Evolutionary conservation across 2,329 filamentous ascomycete genomes (phyloP).

Genomic region (Aspergillus fumigatiaffinis): DNA sequence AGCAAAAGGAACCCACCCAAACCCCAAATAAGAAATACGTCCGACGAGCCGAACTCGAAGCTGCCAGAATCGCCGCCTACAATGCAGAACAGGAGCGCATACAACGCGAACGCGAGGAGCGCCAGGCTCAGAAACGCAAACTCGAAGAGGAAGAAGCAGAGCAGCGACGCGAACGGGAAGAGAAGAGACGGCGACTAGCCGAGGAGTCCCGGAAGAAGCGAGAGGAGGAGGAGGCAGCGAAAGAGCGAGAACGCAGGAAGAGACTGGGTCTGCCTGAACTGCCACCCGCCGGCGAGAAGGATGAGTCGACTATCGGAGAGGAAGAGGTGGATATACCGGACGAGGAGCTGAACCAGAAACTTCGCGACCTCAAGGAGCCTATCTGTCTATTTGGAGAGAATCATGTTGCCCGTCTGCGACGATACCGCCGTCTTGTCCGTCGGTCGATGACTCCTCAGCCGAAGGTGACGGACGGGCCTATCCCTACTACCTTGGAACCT

Average conservation of each 20-base stretch:
- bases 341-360: slow-evolving; percentile 62
- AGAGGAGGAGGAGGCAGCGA: slow-evolving; percentile 69
- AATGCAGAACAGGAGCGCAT: slow-evolving; percentile 72
- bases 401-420: slow-evolving; percentile 63
- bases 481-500: slow-evolving; percentile 76
- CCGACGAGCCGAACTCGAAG: slow-evolving; percentile 81
- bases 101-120: slow-evolving; percentile 67
- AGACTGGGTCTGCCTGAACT: slow-evolving; percentile 77
- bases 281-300: slow-evolving; percentile 34
- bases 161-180: slow-evolving; percentile 66
- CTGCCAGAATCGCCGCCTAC: slow-evolving; percentile 75
- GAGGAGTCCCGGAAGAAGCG: slow-evolving; percentile 69
- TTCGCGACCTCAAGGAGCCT: slow-evolving; percentile 72
- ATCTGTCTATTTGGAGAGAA: slow-evolving; percentile 75
- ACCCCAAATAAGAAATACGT: slow-evolving; percentile 66
- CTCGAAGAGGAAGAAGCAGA: slow-evolving; percentile 78
- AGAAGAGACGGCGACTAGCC: slow-evolving; percentile 75
- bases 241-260: slow-evolving; percentile 69
- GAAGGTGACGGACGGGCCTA: slow-evolving; percentile 66
- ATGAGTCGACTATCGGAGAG: slow-evolving; percentile 30
- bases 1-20: slow-evolving; percentile 18
- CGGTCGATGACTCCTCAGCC: slow-evolving; percentile 35
- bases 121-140: slow-evolving; percentile 75
- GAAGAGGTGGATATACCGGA: slow-evolving; percentile 59
- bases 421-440: slow-evolving; percentile 63